Evolutionary conservation across 2,329 filamentous ascomycete species (phyloP), one percentile per base, ranked within the genome.

Genomic region (Scolecobasidium constrictum): DNA sequence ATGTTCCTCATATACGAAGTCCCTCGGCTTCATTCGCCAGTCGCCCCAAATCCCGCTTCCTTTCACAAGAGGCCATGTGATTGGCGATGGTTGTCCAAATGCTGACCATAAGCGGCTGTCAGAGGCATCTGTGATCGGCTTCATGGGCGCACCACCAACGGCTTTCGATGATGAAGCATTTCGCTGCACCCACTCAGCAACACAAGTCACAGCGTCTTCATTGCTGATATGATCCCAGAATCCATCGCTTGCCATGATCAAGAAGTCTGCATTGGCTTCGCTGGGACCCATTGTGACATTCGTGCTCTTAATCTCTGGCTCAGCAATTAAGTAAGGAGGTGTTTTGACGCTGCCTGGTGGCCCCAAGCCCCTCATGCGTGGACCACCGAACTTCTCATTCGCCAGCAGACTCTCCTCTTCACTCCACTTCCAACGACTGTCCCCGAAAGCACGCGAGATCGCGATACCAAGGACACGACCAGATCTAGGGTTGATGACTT

Each of bases 341-440:
- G 76, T 73, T 40, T 64, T 56, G 53, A 50, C 52, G 44, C 49
- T 57, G 13, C 51, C 56, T 12, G 65, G 59, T 2, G 72, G 68
- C n/a, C 26, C 26, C 9, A 31, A n/a, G 26, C 26, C 26, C 1
- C 66, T 59, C 0, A 65, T 65, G 1, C 51, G 50, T 2, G 67
- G 66, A 36, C 70, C 73, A 53, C 65, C 73, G 58, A 67, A 77
- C 40, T 66, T 64, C 44, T 56, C 52, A 48, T 66, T 63, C 15
- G 68, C 59, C 3, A 64, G 56, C 23, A 61, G 54, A 45, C 72
- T 64, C 4, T 74, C 57, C 2, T 69, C 64, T 12, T 68, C 53
- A 3, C 72, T 56, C 76, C 78, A 83, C 55, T 85, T 85, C 76
- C 77, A 83, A 45, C 73, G 67, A 40, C 72, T 67, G 53, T 85